A percentile compares a stretch with the other conserved stretches of the same genome.
Evolutionary conservation across 2,329 filamentous ascomycete genomes (phyloP).

Genomic region (Cladobotryum mycophilum): DNA sequence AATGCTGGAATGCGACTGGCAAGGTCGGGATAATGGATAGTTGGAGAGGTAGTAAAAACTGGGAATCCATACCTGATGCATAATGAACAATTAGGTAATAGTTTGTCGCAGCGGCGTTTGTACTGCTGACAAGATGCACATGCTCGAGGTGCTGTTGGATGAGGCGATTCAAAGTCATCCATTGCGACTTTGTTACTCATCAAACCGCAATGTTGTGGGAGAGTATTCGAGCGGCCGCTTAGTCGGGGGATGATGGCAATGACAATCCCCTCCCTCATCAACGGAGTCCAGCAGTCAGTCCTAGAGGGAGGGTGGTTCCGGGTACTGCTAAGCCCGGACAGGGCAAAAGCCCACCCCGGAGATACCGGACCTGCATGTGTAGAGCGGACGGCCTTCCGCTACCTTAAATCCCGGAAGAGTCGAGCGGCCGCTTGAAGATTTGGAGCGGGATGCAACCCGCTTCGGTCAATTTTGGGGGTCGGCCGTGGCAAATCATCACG

Average conservation of each 20-base stretch:
- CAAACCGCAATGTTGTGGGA: background rate
- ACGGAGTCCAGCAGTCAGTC: no score
- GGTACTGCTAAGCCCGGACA: no score
- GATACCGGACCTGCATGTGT: no score
- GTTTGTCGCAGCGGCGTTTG: conserved; percentile 14
- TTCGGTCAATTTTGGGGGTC: no score
- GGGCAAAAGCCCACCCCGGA: no score
- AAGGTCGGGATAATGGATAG: background rate
- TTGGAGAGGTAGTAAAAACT: background rate
- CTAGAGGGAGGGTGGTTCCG: no score
- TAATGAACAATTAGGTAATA: conserved; percentile 9
- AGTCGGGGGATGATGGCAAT: background rate
- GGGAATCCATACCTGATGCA: conserved; percentile 7
- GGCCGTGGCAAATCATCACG: no score
- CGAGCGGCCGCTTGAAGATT: conserved; percentile 8
- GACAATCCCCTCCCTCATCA: background rate
- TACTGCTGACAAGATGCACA: conserved; percentile 13
- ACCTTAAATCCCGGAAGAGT: background rate
- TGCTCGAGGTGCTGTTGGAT: conserved; percentile 8
- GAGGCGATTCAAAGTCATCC: background rate
- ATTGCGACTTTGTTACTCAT: background rate
- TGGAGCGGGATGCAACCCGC: background rate
- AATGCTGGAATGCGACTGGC: background rate
- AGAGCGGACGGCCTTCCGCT: no score
- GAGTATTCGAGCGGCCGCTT: background rate